phyloP scores from a whole-genome alignment of 306 rosid species.

The Psophocarpus tetragonolobus region DNA sequence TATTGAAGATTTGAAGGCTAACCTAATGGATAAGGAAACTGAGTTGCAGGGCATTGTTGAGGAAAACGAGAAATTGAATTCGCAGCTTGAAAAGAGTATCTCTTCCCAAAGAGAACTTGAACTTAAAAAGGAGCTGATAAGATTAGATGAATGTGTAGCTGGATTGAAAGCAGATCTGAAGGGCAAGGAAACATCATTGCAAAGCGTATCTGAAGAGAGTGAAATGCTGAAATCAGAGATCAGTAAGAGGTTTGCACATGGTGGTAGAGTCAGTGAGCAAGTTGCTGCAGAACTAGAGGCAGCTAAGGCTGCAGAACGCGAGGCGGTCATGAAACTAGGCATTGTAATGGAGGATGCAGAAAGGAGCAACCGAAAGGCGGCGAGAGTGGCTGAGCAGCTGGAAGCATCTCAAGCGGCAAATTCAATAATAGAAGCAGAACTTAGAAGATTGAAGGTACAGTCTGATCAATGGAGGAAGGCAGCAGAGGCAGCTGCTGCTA shows the following conservation, averaged over 20 bases:
- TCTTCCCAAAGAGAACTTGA: slow-evolving; percentile 56
- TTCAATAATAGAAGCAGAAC: slow-evolving; percentile 69
- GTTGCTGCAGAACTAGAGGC: slow-evolving; percentile 53
- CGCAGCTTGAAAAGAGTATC: slow-evolving; percentile 48
- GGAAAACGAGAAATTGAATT: slow-evolving; percentile 76
- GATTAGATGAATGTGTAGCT: slow-evolving; percentile 51
- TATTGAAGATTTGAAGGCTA: slow-evolving; percentile 70
- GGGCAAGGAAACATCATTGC: slow-evolving; percentile 81
- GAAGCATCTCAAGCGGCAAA: slow-evolving; percentile 73
- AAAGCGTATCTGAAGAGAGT: slow-evolving; percentile 72
- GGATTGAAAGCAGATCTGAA: slow-evolving; percentile 61
- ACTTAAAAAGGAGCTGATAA: slow-evolving; percentile 51
- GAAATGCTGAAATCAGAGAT: slow-evolving; percentile 65
- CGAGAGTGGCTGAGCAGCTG: slow-evolving; percentile 64
- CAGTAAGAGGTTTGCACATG: slow-evolving; percentile 39
- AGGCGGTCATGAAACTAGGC: slow-evolving; percentile 66
- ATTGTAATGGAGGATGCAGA: slow-evolving; percentile 73
- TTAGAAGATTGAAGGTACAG: slow-evolving; percentile 79
- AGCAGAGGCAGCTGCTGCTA: slow-evolving; percentile 90
- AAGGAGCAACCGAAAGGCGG: slow-evolving; percentile 53
- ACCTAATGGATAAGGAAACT: slow-evolving; percentile 87
- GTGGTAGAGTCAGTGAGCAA: slow-evolving; percentile 42
- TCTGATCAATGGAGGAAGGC: slow-evolving; percentile 99
- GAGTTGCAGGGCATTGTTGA: slow-evolving; percentile 73
- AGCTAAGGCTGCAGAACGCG: slow-evolving; percentile 57